Evolutionary conservation across 441 rosid genomes (phyloP), one percentile per base, ranked within the genome.

Genomic region (Bocquillonia castaneifolia): DNA sequence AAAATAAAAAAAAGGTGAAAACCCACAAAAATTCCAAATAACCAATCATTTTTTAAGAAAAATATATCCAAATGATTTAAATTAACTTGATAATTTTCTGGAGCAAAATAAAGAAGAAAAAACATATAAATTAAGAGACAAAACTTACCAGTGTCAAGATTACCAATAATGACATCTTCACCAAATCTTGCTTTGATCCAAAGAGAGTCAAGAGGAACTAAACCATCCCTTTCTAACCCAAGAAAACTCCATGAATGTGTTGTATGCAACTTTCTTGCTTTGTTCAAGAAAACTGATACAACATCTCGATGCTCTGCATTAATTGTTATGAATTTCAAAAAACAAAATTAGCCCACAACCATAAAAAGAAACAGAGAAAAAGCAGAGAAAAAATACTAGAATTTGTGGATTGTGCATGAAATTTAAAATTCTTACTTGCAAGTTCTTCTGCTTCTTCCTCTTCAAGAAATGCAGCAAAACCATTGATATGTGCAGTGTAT

Each of bases 191-290:
- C 83, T 56, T 66, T 76, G 10, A 31, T 70, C 91, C 91, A 86
- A 14, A 78, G 13, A 10, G 89, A 84, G 17, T n/a, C 29, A 0
- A 18, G 15, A 18, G 52, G 63, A 10, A 72, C 32, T 15, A n/a
- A 31, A 0, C 82, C 88, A 28, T 72, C 57, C 17, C 64, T 70
- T 28, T 81, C 91, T 14, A 85, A 58, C 53, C 54, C 50, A 75
- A 88, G 80, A 69, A 86, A 85, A 18, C 74, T 79, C 94, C 94
- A 88, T 0, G 94, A 84, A 70, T 54, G 83, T 18, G 87, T 84
- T 14, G 94, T 83, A 68, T 86, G 93, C 31, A 84, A 51, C 22
- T 82, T 59, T 34, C 72, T 82, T 32, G 51, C 78, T 65, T 54
- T 48, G 82, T 86, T 72, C 5, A 63, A 61, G 58, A 86, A 86